Base-by-base conservation (phyloP, 225 moss, liverwort and hornwort species). In the Neckera pumila region DNA sequence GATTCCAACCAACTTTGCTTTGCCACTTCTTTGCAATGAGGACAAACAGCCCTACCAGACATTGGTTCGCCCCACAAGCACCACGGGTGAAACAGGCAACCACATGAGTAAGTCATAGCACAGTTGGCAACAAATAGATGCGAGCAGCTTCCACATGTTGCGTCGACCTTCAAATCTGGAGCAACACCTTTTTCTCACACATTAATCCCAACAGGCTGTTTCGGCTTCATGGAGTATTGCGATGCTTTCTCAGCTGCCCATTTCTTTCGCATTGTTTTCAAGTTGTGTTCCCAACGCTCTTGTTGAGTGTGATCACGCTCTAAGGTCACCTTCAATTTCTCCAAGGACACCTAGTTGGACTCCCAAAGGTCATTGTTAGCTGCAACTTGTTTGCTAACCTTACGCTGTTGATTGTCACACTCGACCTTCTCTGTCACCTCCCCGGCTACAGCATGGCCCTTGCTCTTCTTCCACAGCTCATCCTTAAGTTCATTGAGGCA, bases 191-290 rank as follows among this genome's bases (percentile, higher is more conserved):
- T 4, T 43, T 72, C 10, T 2, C 16, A 27, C 5, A 43, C 4
- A 4, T 15, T 27, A 16, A 6, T 72, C 17, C 42, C 72, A 72
- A 27, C 10, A 42, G 2, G 43, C 0, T 72, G 5, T 14, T 72
- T 72, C 0, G 17, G 14, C 27, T 72, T 72, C 16, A 42, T 26
- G 43, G 72, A 43, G 27, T 9, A 72, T 12, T 72, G 43, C 1
- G 13, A 14, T 43, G 26, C 23, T 72, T 43, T 72, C 14, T 72
- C 43, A 9, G 2, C 12, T 26, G 10, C 16, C 43, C 8, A 72
- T 26, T 72, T 27, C 43, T 17, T 13, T 7, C 0, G 3, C 15
- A 42, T 0, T 0, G 6, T 8, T 6, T 7, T 8, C 8, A 19
- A 4, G 0, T 40, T 16, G 0, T 43, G 2, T 15, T 72, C 43